Conservation (phyloP, 768 basidiomycete genomes). For the Amanita pallidorosea region DNA sequence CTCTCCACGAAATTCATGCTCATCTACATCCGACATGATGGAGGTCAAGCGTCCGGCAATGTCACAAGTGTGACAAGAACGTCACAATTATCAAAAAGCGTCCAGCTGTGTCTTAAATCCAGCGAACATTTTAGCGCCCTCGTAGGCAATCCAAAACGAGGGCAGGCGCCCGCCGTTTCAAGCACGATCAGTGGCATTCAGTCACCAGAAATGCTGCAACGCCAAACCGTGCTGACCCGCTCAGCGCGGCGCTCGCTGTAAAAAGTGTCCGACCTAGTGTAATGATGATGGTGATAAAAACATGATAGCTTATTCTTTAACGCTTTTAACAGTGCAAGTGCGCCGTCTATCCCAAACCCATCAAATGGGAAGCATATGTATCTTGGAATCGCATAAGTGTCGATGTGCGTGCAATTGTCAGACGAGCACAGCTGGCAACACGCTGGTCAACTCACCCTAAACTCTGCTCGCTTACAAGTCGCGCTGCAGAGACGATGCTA, state of each 20-base stretch:
- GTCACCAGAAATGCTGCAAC: too few relatives aligned
- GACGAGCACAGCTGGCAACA: background rate
- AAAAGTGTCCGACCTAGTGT: too few relatives aligned
- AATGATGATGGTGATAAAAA: too few relatives aligned
- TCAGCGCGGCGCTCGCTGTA: too few relatives aligned
- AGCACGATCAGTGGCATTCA: too few relatives aligned
- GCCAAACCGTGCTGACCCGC: too few relatives aligned
- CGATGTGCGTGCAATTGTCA: slow-evolving; percentile 11
- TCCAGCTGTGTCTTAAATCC: too few relatives aligned
- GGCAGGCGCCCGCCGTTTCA: too few relatives aligned
- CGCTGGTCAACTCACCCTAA: slow-evolving; percentile 22
- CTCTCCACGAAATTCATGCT: slow-evolving; percentile 8
- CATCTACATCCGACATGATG: slow-evolving; percentile 9
- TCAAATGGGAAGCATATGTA: slow-evolving; percentile 42
- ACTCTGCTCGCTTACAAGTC: slow-evolving; percentile 31
- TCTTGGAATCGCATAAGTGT: slow-evolving; percentile 29
- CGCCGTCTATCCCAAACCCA: slow-evolving; percentile 35
- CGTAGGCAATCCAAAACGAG: too few relatives aligned
- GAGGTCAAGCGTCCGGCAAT: background rate
- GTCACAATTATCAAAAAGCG: too few relatives aligned
- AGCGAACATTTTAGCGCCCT: too few relatives aligned
- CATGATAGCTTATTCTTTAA: slow-evolving; percentile 23
- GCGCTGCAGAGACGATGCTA: slow-evolving; percentile 25
- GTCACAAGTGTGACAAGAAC: background rate
- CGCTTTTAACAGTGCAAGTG: slow-evolving; percentile 30